Evolutionary conservation across 257 asterid genomes (phyloP).

Genomic region (Craterostigma plantagineum): DNA sequence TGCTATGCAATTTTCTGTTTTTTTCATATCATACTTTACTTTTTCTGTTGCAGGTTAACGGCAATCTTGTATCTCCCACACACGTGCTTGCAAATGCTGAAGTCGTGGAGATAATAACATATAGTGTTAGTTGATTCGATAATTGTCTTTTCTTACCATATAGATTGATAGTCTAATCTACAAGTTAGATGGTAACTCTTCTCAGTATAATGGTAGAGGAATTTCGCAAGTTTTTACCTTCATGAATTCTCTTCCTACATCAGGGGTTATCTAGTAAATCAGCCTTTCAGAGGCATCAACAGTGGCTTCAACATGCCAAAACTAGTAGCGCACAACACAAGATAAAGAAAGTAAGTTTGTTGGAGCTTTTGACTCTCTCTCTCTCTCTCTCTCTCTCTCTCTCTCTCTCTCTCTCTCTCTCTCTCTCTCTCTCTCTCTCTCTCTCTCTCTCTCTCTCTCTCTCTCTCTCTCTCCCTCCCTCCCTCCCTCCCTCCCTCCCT

Average conservation of each 20-base stretch:
- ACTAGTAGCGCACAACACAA: constrained; percentile 92
- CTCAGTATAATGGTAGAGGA: neutral
- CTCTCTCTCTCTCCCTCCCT: no score
- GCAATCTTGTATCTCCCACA: constrained; percentile 67
- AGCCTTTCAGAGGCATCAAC: constrained; percentile 83
- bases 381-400: neutral
- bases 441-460: no score
- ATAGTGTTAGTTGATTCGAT: constrained; percentile 37
- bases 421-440: no score
- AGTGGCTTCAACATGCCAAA: constrained; percentile 89
- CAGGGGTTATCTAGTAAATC: constrained; percentile 84
- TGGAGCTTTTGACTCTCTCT: neutral
- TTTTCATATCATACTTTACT: neutral
- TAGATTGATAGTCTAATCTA: no score
- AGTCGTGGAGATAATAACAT: constrained; percentile 73
- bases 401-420: no score
- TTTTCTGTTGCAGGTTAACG: constrained; percentile 55
- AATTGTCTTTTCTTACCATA: no score
- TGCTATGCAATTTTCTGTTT: constrained; percentile 5
- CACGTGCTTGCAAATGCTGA: constrained; percentile 78
- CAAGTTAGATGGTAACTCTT: no score
- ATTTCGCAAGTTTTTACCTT: constrained; percentile 6
- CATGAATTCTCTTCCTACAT: neutral
- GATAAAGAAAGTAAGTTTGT: constrained; percentile 66
- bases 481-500: no score